Conservation (phyloP, 2,329 filamentous ascomycete genomes). For the Talaromyces pinophilus region DNA sequence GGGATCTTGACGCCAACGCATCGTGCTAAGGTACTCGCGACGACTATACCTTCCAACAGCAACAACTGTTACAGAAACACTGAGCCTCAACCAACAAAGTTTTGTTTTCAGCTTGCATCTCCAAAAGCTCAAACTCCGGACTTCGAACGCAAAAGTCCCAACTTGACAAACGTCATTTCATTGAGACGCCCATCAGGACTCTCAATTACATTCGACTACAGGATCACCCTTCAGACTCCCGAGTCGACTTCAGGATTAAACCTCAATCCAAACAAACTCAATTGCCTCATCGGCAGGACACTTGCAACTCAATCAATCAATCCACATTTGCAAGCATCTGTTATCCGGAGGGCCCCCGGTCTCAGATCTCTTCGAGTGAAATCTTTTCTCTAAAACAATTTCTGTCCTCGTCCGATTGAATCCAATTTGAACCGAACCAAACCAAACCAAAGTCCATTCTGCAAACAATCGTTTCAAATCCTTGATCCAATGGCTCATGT, state of each 20-base stretch:
- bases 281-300: slow-evolving; percentile 17
- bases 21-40: slow-evolving; percentile 13
- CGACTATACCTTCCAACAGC: slow-evolving; percentile 18
- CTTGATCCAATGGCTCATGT: slow-evolving; percentile 13
- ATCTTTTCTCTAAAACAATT: background rate
- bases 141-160: slow-evolving; percentile 4
- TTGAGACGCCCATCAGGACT: slow-evolving; percentile 6
- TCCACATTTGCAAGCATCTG: slow-evolving; percentile 16
- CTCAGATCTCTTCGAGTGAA: slow-evolving; percentile 5
- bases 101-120: background rate
- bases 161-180: slow-evolving; percentile 2
- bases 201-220: background rate
- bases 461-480: slow-evolving; percentile 5
- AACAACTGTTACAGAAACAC: slow-evolving; percentile 12
- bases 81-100: background rate
- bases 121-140: slow-evolving; percentile 4
- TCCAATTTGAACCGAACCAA: slow-evolving; percentile 1
- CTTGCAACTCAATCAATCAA: slow-evolving; percentile 17
- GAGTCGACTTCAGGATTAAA: background rate
- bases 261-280: background rate
- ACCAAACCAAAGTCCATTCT: background rate
- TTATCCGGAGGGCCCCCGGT: slow-evolving; percentile 20
- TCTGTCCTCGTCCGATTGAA: slow-evolving; percentile 16
- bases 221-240: background rate
- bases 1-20: slow-evolving; percentile 17